A percentile compares a stretch with the other conserved stretches of the same genome.
Conservation (phyloP, 371 early-diverging fungal genomes). For the Capillidium heterosporum region DNA sequence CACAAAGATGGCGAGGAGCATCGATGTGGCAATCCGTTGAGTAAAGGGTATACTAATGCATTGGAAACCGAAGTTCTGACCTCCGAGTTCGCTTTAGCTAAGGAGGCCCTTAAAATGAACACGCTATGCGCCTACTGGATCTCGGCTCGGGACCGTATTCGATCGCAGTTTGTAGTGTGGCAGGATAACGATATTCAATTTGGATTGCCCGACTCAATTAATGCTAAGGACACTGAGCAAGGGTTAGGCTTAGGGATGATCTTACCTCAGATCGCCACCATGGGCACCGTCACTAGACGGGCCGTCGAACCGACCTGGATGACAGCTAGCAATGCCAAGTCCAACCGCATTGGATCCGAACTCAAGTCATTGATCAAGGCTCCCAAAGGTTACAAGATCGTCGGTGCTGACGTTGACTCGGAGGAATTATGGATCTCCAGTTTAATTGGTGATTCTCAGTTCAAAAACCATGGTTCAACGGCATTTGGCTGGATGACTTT, state of each 20-base stretch:
- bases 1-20: slow-evolving; percentile 69
- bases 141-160: slow-evolving; percentile 62
- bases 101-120: slow-evolving; percentile 58
- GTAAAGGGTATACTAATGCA: slow-evolving; percentile 52
- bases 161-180: slow-evolving; percentile 75
- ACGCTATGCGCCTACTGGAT: slow-evolving; percentile 85
- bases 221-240: slow-evolving; percentile 7
- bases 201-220: neutral
- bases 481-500: slow-evolving; percentile 96
- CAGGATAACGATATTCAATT: slow-evolving; percentile 10
- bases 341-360: slow-evolving; percentile 83
- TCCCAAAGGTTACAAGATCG: slow-evolving; percentile 63
- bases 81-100: slow-evolving; percentile 48
- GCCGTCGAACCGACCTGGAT: slow-evolving; percentile 91
- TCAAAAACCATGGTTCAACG: slow-evolving; percentile 81
- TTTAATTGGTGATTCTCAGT: slow-evolving; percentile 86
- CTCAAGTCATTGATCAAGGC: slow-evolving; percentile 75
- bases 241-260: slow-evolving; percentile 49
- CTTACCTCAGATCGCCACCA: slow-evolving; percentile 72
- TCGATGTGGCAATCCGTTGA: slow-evolving; percentile 74
- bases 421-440: slow-evolving; percentile 96
- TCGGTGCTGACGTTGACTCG: slow-evolving; percentile 95
- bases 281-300: slow-evolving; percentile 95
- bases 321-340: slow-evolving; percentile 87
- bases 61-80: slow-evolving; percentile 68